Conservation (phyloP, 2,329 filamentous ascomycete genomes). For the Thelonectria discophora region DNA sequence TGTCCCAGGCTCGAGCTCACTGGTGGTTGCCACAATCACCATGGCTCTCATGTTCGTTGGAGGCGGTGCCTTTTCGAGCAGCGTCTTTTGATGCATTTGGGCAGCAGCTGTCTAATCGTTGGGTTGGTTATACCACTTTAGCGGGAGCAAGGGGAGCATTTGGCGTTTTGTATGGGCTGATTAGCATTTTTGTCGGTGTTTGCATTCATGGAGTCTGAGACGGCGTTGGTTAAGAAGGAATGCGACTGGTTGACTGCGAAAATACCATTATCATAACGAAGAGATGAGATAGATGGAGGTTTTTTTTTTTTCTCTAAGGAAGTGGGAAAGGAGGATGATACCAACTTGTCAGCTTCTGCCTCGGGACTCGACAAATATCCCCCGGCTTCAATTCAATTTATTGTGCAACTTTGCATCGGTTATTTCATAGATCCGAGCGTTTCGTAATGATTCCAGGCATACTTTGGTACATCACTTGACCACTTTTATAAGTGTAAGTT, state of each 20-base stretch:
- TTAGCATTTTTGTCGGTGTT: slow-evolving; percentile 15
- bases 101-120: slow-evolving; percentile 19
- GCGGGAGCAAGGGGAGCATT: slow-evolving; percentile 28
- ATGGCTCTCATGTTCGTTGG: slow-evolving; percentile 38
- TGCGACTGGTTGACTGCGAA: slow-evolving; percentile 4
- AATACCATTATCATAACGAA: slow-evolving; percentile 20
- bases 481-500: too few species aligned
- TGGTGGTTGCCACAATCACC: slow-evolving; percentile 32
- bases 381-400: not conserved
- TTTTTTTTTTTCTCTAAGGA: not conserved
- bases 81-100: slow-evolving; percentile 18
- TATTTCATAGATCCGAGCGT: not conserved
- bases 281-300: slow-evolving; percentile 14
- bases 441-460: too few species aligned
- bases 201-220: slow-evolving; percentile 1
- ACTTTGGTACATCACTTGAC: too few species aligned
- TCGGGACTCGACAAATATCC: slow-evolving; percentile 2
- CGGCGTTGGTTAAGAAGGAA: slow-evolving; percentile 12
- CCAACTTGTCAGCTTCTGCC: slow-evolving; percentile 6
- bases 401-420: not conserved
- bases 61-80: slow-evolving; percentile 30
- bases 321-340: slow-evolving; percentile 9
- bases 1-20: slow-evolving; percentile 23
- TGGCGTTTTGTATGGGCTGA: slow-evolving; percentile 20
- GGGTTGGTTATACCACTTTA: slow-evolving; percentile 20